Evolutionary conservation across 805 yeast genomes (phyloP).

Genomic region (Yarrowia sp.): DNA sequence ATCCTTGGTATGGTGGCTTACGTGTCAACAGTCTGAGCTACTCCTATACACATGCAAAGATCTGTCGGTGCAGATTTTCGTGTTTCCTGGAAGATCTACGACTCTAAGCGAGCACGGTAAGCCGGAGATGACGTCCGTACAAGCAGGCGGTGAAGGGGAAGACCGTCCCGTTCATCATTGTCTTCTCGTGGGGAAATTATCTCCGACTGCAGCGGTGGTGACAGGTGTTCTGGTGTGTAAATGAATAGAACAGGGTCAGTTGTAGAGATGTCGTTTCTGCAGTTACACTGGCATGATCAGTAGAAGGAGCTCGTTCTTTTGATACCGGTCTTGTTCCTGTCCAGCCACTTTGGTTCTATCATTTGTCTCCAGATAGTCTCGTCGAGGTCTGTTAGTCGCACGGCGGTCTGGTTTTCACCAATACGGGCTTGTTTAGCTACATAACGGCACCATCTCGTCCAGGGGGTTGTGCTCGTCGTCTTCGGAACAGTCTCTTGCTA

Average conservation of each 20-base stretch:
- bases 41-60: neutral
- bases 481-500: too few species aligned
- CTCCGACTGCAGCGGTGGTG: neutral
- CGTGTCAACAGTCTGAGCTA: slow-evolving; percentile 4
- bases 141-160: neutral
- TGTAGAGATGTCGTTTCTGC: too few species aligned
- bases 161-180: too few species aligned
- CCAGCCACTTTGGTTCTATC: neutral
- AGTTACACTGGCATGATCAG: neutral
- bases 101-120: too few species aligned
- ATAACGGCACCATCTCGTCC: too few species aligned
- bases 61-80: neutral
- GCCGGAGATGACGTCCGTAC: too few species aligned
- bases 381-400: too few species aligned
- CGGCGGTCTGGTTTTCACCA: too few species aligned
- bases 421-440: too few species aligned
- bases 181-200: neutral
- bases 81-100: neutral
- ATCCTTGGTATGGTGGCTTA: too few species aligned
- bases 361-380: neutral
- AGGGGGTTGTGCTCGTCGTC: too few species aligned
- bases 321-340: neutral
- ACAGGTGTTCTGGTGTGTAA: neutral
- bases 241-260: too few species aligned
- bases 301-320: neutral